Base-by-base conservation (phyloP, 192 early-diverging fungal genomes). In the Martensiomyces pterosporus region DNA sequence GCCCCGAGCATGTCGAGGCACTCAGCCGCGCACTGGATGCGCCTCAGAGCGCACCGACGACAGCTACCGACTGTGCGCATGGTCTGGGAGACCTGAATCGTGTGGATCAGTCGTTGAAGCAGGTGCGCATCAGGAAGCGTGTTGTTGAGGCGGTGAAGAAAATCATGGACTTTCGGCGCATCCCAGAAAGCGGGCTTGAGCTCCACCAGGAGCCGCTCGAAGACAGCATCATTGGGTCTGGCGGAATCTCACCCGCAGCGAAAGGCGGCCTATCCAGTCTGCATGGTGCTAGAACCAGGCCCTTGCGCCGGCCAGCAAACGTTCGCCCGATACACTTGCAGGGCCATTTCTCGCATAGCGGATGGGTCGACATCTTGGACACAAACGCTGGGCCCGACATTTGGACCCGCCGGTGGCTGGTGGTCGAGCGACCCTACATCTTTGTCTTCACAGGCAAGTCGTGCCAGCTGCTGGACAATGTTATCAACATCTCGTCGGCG, bases 331-430 rank as follows among this genome's bases (percentile, higher is more conserved):
- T 66, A 2, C 4, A 10, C 0, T 49, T 65, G 60, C 64, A 49
- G 34, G 53, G 55, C 17, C 65, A 60, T 4, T 57, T 45, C 29
- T 51, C 52, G 23, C 62, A 52, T 18, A 40, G 34, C 43, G 62
- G 67, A 3, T 66, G 49, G 53, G 51, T 51, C 18, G 61, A 70
- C 12, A 25, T 64, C 2, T 36, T 64, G 38, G 64, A 63, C 19
- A 67, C 64, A 2, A 72, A 60, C 39, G 23, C 42, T 12, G 46
- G 32, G 1, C 43, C 59, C 21, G 64, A 87, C 39, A 54, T 58
- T 14, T 94, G 92, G 92, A 64, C 77, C 1, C 80, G 82, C 37
- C 72, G 84, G 5, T 92, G 87, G 85, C 83, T 88, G 69, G 88
- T 92, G 25, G 51, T 80, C 0, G 60, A 64, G 43, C 78, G 83